Base-by-base conservation (phyloP, 140 eudicot genomes). In the Anethum foeniculum region DNA sequence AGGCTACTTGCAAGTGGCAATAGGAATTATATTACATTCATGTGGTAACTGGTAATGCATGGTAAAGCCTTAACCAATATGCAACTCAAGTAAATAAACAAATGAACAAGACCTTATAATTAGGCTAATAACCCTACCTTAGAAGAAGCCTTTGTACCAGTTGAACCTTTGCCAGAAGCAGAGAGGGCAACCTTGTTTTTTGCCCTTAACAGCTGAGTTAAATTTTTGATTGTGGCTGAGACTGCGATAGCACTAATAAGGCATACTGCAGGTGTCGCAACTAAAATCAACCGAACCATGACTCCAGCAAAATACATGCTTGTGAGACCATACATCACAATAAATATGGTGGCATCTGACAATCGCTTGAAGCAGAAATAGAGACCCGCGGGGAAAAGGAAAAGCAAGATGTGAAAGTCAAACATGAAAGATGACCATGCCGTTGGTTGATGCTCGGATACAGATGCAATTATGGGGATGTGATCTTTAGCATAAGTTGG, bases 361-460 rank as follows among this genome's bases (percentile, higher is more conserved):
- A 94, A 84, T 48, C 96, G 89, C 86, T 94, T 94, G 88, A 94
- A 94, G 90, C 97, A 94, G 85, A 92, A 94, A 83, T 94, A 94
- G 23, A 94, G 83, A 78, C 97, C 98, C 13, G 98, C 98, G 1
- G 98, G 98, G 88, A 92, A 94, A 43, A 94, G 91, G 81, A 92
- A 79, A 44, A 94, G 92, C 80, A 94, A 81, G 80, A 94, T 92
- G 81, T 94, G 98, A 82, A 90, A 94, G 86, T 94, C 98, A 67
- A 94, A 94, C 98, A 94, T 94, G 93, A 94, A 94, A 13, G 98
- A 94, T 9, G 98, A 92, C 98, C 98, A 94, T 41, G 98, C 97
- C 10, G 98, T 94, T 23, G 98, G 98, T 52, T 94, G 97, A 86
- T 94, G 98, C 82, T 94, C 98, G 44, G 98, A 94, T 27, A 94